A percentile compares a stretch with the other conserved stretches of the same genome.
Conservation (phyloP, 2,329 filamentous ascomycete genomes). For the Aspergillus sp. region DNA sequence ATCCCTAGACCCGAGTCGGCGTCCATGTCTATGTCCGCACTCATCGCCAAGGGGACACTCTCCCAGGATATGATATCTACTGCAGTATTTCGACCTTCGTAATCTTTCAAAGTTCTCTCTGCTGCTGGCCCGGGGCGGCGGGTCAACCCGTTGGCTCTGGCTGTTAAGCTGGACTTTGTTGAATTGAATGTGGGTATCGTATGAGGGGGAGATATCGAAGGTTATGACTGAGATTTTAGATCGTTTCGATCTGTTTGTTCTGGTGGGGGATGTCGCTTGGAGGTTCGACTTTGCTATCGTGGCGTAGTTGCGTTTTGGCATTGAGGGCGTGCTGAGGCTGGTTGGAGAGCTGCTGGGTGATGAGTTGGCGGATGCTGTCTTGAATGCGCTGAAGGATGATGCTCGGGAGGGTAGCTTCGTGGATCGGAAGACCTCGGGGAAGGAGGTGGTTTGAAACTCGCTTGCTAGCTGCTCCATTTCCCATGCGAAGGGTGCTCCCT, state of each 20-base stretch:
- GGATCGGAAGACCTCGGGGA: constrained; percentile 18
- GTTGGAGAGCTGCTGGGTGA: neutral
- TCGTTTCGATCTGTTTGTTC: neutral
- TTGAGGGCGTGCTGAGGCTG: constrained; percentile 12
- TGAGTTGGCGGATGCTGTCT: neutral
- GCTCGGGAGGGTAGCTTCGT: constrained; percentile 9
- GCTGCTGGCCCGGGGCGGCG: neutral
- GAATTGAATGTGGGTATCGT: neutral
- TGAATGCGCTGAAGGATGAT: constrained; percentile 4
- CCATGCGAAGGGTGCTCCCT: constrained; percentile 40
- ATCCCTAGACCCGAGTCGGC: constrained; percentile 22
- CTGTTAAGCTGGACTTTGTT: neutral
- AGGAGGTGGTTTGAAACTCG: constrained; percentile 16
- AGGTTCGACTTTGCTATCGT: constrained; percentile 10
- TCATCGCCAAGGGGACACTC: constrained; percentile 18
- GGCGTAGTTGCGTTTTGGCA: constrained; percentile 21
- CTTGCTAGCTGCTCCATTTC: constrained; percentile 38
- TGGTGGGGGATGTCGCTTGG: neutral
- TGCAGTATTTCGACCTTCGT: constrained; percentile 33
- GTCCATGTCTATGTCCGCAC: constrained; percentile 34
- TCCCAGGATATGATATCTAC: constrained; percentile 35
- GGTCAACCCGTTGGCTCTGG: neutral
- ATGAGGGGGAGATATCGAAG: neutral
- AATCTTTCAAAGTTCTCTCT: neutral
- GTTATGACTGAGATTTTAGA: neutral